Base-by-base conservation (phyloP, 768 basidiomycete genomes). In the Leucosporidium yakuticum region DNA sequence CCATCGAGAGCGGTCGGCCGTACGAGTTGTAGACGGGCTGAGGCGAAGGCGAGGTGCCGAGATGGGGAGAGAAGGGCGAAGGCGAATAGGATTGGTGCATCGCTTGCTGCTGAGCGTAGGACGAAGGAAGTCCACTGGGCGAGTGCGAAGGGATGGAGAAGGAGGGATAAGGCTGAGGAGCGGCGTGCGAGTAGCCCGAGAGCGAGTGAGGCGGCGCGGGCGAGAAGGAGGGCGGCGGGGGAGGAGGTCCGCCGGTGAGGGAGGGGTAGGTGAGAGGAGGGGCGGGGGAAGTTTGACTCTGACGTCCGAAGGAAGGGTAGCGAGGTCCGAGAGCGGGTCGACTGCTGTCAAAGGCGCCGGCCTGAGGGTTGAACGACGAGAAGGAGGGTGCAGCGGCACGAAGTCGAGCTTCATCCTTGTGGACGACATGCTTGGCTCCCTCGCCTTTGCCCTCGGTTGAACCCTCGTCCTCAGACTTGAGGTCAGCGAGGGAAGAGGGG, bases 391-490 rank as follows among this genome's bases (percentile, higher is more conserved):
- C 71, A 0, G 60, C 62, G 2, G 71, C 67, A 15, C 71, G 71
- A 0, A 72, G 64, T 27, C 63, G 63, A 5, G 66, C 71, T n/a
- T 72, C 67, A 55, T 68, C 71, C 59, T 67, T 27, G 19, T 1
- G 66, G 0, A 29, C n/a, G 21, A 3, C 56, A 19, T 29, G 20
- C 4, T n/a, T 23, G 31, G 44, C 49, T 6, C 25, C 47, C 44
- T 9, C 44, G 7, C 63, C 69, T 58, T 53, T 62, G 23, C 55
- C 62, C 31, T 68, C 70, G 9, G n/a, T 64, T 54, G 67, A 69
- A 15, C 51, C 87, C 25, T 88, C 90, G 73, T 88, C 89, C 76
- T 91, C 90, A 17, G 89, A 88, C 77, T 91, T 91, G 61, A 90
- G 87, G 64, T 92, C 90, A 75, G 88, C 89, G 44, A 91, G 77